Percentiles rank a stretch among this genome's conserved stretches.
Evolutionary conservation across 306 rosid species (phyloP).

Genomic region (Malus asiatica): DNA sequence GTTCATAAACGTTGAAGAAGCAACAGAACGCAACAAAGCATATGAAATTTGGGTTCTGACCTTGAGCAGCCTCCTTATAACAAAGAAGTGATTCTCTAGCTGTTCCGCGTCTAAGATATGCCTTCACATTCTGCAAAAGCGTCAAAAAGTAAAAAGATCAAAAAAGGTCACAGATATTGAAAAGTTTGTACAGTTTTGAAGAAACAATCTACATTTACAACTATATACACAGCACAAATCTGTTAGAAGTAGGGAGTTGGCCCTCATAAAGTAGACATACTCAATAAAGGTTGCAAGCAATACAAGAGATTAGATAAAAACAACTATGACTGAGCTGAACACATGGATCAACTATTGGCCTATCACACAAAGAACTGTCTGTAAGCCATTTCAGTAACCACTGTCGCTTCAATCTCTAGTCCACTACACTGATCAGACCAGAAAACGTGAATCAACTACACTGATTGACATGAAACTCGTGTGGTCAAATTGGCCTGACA

Average conservation of each 20-base stretch:
- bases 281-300: background rate
- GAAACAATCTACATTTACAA: background rate
- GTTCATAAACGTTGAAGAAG: background rate
- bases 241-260: background rate
- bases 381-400: background rate
- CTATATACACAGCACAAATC: background rate
- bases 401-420: background rate
- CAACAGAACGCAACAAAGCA: background rate
- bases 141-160: background rate
- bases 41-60: constrained; percentile 23
- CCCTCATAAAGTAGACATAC: background rate
- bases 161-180: background rate
- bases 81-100: constrained; percentile 65
- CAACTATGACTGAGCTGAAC: background rate
- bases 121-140: constrained; percentile 74
- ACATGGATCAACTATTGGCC: background rate
- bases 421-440: background rate
- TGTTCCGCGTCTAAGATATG: constrained; percentile 85
- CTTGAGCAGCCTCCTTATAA: constrained; percentile 64
- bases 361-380: background rate
- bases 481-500: background rate
- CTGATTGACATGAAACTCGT: background rate
- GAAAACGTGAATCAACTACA: background rate
- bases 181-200: background rate
- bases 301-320: background rate